Percentiles rank a stretch among this genome's conserved stretches.
These are phyloP conservation scores for Diaporthe longicolla DNA, from an alignment of 2,329 filamentous ascomycete species.

Conservation along the genomic window DNA sequence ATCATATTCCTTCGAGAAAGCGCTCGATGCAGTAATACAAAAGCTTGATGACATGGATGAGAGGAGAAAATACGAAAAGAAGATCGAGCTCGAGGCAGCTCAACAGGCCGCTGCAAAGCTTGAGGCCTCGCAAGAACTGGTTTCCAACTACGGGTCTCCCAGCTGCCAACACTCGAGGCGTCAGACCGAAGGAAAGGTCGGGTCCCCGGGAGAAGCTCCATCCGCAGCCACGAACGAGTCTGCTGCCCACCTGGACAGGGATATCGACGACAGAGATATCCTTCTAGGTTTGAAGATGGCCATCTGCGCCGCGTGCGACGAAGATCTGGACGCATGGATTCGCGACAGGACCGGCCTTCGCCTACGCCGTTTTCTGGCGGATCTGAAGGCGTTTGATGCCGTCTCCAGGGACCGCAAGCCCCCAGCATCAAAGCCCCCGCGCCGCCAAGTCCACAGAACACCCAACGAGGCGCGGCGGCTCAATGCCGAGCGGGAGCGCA, in stretches of 20 bases:
- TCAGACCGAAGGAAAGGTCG: neutral
- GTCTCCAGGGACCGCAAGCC: conserved; percentile 52
- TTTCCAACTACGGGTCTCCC: neutral
- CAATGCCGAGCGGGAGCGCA: conserved; percentile 29
- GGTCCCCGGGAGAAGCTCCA: neutral
- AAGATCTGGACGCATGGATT: conserved; percentile 67
- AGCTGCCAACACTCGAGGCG: neutral
- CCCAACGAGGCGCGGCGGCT: conserved; percentile 20
- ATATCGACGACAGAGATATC: conserved; percentile 65
- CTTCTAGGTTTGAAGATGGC: conserved; percentile 69
- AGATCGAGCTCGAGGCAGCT: conserved; percentile 12
- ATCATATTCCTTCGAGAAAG: conserved; percentile 48
- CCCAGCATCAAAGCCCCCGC: neutral
- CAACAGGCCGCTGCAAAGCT: conserved; percentile 25
- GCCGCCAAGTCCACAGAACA: conserved; percentile 34
- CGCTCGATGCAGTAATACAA: conserved; percentile 48
- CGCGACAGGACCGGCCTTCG: conserved; percentile 65
- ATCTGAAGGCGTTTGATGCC: conserved; percentile 65
- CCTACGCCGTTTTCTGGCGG: conserved; percentile 68
- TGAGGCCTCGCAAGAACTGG: neutral
- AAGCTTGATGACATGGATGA: conserved; percentile 49
- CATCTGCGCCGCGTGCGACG: conserved; percentile 69
- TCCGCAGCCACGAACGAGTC: conserved; percentile 2
- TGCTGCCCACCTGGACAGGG: conserved; percentile 51
- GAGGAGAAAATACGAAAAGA: conserved; percentile 37